Evolutionary conservation across 495 filamentous ascomycete species (phyloP).

Genomic region (Sordaria brevicollis): DNA sequence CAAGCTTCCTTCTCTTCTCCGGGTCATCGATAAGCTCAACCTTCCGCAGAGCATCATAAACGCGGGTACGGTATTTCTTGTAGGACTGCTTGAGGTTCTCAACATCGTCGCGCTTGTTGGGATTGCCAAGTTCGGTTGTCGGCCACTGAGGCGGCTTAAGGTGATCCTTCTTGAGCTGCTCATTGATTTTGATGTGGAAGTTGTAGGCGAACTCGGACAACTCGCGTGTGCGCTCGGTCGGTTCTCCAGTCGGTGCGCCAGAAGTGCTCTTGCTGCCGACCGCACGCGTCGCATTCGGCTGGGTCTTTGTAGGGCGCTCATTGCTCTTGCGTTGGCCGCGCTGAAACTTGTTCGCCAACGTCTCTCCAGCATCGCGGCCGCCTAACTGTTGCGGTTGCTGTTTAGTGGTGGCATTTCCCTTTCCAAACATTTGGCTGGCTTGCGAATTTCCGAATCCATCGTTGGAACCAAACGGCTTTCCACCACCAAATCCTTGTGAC

Average conservation of each 20-base stretch:
- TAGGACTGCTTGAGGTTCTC: constrained; percentile 34
- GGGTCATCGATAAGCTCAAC: constrained; percentile 81
- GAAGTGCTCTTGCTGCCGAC: neutral
- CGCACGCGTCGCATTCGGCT: neutral
- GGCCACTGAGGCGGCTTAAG: constrained; percentile 38
- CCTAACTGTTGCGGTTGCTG: neutral
- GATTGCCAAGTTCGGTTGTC: constrained; percentile 24
- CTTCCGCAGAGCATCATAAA: constrained; percentile 58
- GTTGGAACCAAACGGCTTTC: neutral
- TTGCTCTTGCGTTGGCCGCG: constrained; percentile 7
- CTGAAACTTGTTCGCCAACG: constrained; percentile 1
- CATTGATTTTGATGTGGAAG: constrained; percentile 29
- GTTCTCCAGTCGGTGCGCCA: constrained; percentile 4
- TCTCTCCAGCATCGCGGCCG: neutral
- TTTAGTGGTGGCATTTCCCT: neutral
- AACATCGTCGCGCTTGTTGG: constrained; percentile 29
- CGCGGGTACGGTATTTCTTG: constrained; percentile 58
- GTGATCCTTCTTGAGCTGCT: constrained; percentile 30
- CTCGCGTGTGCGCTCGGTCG: constrained; percentile 15
- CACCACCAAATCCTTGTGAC: neutral
- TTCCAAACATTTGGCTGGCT: neutral
- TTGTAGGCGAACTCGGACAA: constrained; percentile 23
- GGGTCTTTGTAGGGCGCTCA: neutral
- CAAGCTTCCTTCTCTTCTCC: constrained; percentile 66
- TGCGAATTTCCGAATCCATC: neutral